phyloP scores from a whole-genome alignment of 306 rosid genomes.

The Spatholobus suberectus region DNA sequence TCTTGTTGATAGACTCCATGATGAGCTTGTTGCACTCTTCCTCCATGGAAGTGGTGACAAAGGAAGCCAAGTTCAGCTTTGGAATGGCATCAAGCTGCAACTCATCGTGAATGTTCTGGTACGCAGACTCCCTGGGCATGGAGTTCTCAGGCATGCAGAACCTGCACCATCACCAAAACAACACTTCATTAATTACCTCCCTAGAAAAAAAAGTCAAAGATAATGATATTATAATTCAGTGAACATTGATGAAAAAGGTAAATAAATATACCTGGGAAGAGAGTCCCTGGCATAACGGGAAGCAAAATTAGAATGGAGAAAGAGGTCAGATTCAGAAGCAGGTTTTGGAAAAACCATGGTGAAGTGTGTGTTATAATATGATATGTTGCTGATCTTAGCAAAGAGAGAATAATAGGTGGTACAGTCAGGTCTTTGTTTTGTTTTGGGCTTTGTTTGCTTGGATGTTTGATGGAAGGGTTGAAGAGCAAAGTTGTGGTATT shows the following conservation, averaged over 20 bases:
- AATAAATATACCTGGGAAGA: conserved; percentile 48
- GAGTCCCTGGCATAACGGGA: conserved; percentile 17
- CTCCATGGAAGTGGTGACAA: conserved; percentile 89
- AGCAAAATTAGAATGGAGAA: conserved; percentile 33
- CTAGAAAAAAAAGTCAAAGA: background rate
- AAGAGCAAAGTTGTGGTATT: background rate
- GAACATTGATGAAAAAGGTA: background rate
- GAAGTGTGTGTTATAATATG: background rate
- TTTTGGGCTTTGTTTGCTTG: too few relatives aligned
- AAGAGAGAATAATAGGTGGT: background rate
- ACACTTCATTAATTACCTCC: background rate
- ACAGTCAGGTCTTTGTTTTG: background rate
- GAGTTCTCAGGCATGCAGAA: conserved; percentile 56
- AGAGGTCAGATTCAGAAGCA: conserved; percentile 37
- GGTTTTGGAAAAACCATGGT: conserved; percentile 50
- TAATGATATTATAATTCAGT: background rate
- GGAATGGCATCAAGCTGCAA: conserved; percentile 69
- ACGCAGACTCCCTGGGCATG: conserved; percentile 64
- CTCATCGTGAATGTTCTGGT: conserved; percentile 69
- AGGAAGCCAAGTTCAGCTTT: conserved; percentile 77
- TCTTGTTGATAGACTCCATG: conserved; percentile 80
- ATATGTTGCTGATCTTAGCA: background rate
- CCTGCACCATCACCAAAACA: conserved; percentile 35
- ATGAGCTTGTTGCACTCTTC: conserved; percentile 75
- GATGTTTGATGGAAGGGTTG: background rate